These are phyloP conservation scores for Metschnikowia baotianmanensis DNA, from an alignment of 805 yeast species.

Conservation along the genomic window DNA sequence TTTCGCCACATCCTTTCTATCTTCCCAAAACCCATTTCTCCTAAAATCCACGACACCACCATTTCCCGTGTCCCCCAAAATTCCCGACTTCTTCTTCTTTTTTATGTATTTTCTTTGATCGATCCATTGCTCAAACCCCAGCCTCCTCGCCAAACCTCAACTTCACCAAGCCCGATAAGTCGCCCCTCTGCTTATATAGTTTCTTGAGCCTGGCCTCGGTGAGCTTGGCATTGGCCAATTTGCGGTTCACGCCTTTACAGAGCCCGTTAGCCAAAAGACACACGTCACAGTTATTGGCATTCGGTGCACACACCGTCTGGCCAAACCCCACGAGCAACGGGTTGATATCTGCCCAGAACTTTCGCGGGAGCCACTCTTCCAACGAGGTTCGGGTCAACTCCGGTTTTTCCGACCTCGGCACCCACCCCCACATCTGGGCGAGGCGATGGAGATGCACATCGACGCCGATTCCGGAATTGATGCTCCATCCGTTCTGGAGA, in stretches of 20 bases:
- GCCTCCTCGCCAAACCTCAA: background rate
- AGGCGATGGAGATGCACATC: conserved; percentile 87
- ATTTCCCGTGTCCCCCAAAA: too few species aligned
- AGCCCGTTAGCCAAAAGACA: conserved; percentile 57
- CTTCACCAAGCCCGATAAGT: conserved; percentile 23
- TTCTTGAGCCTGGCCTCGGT: conserved; percentile 29
- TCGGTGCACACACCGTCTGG: conserved; percentile 78
- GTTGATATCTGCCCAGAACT: conserved; percentile 80
- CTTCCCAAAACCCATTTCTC: too few species aligned
- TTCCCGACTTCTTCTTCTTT: too few species aligned
- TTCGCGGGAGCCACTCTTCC: conserved; percentile 70
- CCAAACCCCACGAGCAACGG: conserved; percentile 92
- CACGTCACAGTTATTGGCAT: conserved; percentile 66
- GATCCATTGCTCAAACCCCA: background rate
- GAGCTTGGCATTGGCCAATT: conserved; percentile 30
- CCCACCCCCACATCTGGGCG: conserved; percentile 82
- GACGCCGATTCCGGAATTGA: conserved; percentile 84
- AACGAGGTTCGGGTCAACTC: conserved; percentile 69
- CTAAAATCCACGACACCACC: too few species aligned
- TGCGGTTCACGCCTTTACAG: conserved; percentile 58
- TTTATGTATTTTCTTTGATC: background rate
- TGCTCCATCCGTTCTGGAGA: conserved; percentile 78
- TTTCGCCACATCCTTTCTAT: too few species aligned
- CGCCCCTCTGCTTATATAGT: conserved; percentile 33
- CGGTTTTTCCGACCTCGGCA: conserved; percentile 54